Percentiles rank a stretch among this genome's conserved stretches.
Evolutionary conservation across 2,329 filamentous ascomycete species (phyloP).

Genomic region (Rhynchosporium graminicola): DNA sequence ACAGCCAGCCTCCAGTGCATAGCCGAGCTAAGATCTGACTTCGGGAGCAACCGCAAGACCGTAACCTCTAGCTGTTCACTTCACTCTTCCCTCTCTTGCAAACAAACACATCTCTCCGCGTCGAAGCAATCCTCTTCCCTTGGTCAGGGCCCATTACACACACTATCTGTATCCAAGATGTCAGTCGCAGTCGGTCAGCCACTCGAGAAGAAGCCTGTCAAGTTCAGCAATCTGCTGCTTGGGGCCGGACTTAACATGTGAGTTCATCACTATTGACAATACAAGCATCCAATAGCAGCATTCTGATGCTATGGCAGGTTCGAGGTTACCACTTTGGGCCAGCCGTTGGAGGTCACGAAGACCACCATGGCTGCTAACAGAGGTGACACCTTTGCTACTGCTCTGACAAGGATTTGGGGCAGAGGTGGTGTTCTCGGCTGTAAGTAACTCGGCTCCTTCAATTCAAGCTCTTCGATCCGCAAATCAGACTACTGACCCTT

Average conservation of each 20-base stretch:
- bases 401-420: constrained; percentile 86
- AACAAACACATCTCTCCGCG: constrained; percentile 48
- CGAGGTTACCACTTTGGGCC: constrained; percentile 58
- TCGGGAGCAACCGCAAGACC: constrained; percentile 1
- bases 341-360: constrained; percentile 98
- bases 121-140: constrained; percentile 89
- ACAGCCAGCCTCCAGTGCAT: background rate
- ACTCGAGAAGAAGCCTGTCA: constrained; percentile 97
- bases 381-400: constrained; percentile 78
- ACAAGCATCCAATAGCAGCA: background rate
- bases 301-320: constrained; percentile 32
- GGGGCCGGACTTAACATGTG: constrained; percentile 41
- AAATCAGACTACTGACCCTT: constrained; percentile 32
- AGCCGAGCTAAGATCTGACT: constrained; percentile 16
- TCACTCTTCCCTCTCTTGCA: constrained; percentile 1
- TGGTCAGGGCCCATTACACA: constrained; percentile 85
- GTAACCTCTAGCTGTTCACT: background rate
- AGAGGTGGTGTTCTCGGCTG: constrained; percentile 93
- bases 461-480: background rate
- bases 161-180: constrained; percentile 59
- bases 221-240: constrained; percentile 95
- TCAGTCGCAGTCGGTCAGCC: constrained; percentile 57
- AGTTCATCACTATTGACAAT: constrained; percentile 8
- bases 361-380: constrained; percentile 99
- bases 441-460: constrained; percentile 53